phyloP scores from a whole-genome alignment of 2,329 filamentous ascomycete species.

The Talaromyces sp. region DNA sequence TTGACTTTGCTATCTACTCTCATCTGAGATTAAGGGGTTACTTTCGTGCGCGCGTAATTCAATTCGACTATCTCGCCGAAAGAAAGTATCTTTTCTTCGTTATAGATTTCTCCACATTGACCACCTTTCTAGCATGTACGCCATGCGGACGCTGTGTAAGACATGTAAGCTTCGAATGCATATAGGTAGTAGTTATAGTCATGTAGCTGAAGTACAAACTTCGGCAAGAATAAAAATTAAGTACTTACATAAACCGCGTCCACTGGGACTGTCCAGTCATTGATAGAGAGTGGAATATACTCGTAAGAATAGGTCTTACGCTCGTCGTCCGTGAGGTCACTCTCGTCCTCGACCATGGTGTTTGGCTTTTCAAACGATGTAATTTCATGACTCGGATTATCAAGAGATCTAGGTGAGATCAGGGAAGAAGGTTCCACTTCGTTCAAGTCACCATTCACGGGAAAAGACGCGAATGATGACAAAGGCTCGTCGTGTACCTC shows the following conservation, averaged over 20 bases:
- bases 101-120: conserved; percentile 8
- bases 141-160: conserved; percentile 15
- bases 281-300: conserved; percentile 18
- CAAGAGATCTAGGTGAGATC: neutral
- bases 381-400: neutral
- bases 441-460: neutral
- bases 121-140: conserved; percentile 17
- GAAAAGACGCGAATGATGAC: neutral
- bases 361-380: neutral
- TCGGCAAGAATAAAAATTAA: neutral
- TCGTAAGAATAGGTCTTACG: conserved; percentile 17
- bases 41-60: neutral
- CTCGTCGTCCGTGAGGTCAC: conserved; percentile 8
- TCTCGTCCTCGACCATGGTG: neutral
- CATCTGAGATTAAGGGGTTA: neutral
- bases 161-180: neutral
- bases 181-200: neutral
- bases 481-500: neutral
- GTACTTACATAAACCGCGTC: conserved; percentile 18
- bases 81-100: conserved; percentile 17
- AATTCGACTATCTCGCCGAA: conserved; percentile 6
- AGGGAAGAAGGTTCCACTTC: neutral
- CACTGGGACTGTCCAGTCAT: conserved; percentile 18
- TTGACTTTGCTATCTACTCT: neutral
- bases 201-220: neutral